These are phyloP conservation scores for Neofusicoccum sp. DNA, from an alignment of 2,329 filamentous ascomycete species.

Conservation along the genomic window DNA sequence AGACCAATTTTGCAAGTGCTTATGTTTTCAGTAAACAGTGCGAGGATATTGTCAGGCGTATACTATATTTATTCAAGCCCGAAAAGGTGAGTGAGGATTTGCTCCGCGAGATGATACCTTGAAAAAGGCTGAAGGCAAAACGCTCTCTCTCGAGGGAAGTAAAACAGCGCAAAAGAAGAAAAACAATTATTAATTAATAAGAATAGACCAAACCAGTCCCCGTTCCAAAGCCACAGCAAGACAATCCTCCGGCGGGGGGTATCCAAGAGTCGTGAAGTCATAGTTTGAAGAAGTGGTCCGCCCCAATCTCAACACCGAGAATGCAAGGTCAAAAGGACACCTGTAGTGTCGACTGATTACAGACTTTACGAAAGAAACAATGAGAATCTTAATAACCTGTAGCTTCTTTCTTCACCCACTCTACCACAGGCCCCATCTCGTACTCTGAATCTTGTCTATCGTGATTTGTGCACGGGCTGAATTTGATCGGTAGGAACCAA, in stretches of 20 bases:
- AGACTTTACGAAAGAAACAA: not conserved
- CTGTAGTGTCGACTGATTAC: not conserved
- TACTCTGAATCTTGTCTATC: constrained; percentile 69
- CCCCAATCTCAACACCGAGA: constrained; percentile 8
- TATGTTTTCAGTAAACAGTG: too few relatives aligned
- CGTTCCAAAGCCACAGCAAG: not conserved
- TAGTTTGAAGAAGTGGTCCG: constrained; percentile 12
- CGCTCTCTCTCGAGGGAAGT: too few relatives aligned
- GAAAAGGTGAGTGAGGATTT: too few relatives aligned
- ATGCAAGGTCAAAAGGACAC: not conserved
- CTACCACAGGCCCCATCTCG: constrained; percentile 64
- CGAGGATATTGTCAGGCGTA: too few relatives aligned
- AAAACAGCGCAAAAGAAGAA: not conserved
- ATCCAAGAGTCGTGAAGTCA: constrained; percentile 17
- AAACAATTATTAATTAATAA: constrained; percentile 4
- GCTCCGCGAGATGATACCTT: too few relatives aligned
- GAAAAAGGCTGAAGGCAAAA: too few relatives aligned
- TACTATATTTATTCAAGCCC: too few relatives aligned
- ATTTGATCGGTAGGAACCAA: constrained; percentile 78
- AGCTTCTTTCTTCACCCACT: constrained; percentile 44
- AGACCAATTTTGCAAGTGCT: too few relatives aligned
- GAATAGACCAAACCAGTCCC: not conserved
- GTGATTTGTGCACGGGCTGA: constrained; percentile 74
- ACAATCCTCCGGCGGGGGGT: not conserved
- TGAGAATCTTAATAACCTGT: constrained; percentile 1